Conservation (phyloP, 495 filamentous ascomycete species). For the Hypoxylon crocopeplum region DNA sequence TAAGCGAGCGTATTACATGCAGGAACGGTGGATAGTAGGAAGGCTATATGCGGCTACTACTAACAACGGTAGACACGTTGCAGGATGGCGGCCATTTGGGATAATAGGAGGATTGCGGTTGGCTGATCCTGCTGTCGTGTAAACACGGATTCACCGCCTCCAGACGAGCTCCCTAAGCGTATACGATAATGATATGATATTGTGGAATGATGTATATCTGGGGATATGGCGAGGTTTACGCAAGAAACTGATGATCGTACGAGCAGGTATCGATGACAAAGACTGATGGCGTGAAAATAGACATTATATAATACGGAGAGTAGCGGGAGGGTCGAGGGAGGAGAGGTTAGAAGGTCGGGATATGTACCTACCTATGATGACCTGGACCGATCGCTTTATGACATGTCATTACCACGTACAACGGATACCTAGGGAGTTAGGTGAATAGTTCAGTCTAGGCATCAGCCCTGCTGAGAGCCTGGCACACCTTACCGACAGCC, state of each 20-base stretch:
- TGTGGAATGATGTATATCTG: too few species aligned
- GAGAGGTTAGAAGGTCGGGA: constrained; percentile 2
- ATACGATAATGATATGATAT: background rate
- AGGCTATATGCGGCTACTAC: background rate
- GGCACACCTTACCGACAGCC: too few species aligned
- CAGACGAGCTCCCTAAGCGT: background rate
- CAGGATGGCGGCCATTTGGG: constrained; percentile 13
- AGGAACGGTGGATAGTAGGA: background rate
- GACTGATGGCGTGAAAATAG: constrained; percentile 13
- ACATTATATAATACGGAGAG: constrained; percentile 13
- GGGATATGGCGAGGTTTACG: constrained; percentile 3
- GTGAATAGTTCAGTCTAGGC: background rate
- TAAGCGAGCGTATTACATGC: constrained; percentile 23
- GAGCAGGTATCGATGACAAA: constrained; percentile 18
- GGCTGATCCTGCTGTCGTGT: constrained; percentile 25
- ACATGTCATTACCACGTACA: background rate
- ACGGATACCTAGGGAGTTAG: background rate
- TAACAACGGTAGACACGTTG: background rate
- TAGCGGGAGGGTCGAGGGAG: background rate
- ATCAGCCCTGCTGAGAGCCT: constrained; percentile 3
- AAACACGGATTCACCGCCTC: constrained; percentile 33
- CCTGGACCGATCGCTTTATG: background rate
- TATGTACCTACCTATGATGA: constrained; percentile 7
- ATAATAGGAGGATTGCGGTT: background rate
- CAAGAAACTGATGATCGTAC: constrained; percentile 15